phyloP scores from a whole-genome alignment of 169 alveolate species.

The Babesia bigemina region DNA sequence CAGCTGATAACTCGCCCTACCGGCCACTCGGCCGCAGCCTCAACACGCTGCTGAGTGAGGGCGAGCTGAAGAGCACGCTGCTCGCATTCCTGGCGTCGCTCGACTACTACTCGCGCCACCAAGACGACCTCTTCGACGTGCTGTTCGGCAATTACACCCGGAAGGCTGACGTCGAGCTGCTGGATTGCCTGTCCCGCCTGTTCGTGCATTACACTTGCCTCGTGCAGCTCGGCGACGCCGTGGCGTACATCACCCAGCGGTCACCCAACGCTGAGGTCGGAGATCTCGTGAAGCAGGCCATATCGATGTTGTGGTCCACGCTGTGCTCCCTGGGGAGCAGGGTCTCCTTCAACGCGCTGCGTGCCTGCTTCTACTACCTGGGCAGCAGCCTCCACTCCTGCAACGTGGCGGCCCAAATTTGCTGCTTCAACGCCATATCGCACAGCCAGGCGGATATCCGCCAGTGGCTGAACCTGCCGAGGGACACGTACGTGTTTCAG shows the following conservation, averaged over 20 bases:
- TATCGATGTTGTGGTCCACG: conserved; percentile 15
- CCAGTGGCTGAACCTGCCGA: background rate
- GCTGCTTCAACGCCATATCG: conserved; percentile 18
- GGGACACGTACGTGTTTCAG: background rate
- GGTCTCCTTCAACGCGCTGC: conserved; percentile 34
- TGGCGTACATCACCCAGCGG: conserved; percentile 41
- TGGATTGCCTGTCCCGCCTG: conserved; percentile 33
- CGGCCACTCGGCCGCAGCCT: conserved; percentile 2
- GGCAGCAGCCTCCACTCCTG: conserved; percentile 47
- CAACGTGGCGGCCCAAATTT: conserved; percentile 51
- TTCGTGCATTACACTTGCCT: conserved; percentile 8
- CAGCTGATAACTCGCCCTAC: background rate
- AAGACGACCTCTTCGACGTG: conserved; percentile 3
- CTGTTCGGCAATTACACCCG: background rate
- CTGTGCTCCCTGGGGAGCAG: background rate
- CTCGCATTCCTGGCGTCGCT: background rate
- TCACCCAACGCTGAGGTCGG: conserved; percentile 41
- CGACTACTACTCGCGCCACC: background rate
- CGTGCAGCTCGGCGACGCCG: conserved; percentile 34
- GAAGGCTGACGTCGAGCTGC: conserved; percentile 3
- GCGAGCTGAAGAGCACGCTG: conserved; percentile 8
- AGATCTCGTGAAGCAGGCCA: conserved; percentile 1
- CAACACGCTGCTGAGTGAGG: conserved; percentile 24
- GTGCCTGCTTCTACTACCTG: conserved; percentile 51
- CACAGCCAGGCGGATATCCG: background rate